Evolutionary conservation across 2,329 filamentous ascomycete species (phyloP).

Genomic region (Epichloe hybrida): DNA sequence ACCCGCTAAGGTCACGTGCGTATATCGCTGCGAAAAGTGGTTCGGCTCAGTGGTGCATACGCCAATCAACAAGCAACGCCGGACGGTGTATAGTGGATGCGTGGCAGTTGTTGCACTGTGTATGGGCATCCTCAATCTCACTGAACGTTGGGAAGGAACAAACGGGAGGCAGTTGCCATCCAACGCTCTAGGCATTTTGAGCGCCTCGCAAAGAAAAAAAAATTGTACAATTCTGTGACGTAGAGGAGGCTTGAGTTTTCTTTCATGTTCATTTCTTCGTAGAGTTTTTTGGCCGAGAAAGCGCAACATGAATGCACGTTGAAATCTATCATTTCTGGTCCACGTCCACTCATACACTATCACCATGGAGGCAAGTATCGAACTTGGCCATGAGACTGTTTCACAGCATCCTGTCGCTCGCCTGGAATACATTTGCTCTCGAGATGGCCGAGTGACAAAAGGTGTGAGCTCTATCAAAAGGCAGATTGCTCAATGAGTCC

Average conservation of each 20-base stretch:
- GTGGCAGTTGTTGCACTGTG: neutral
- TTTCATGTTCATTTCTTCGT: neutral
- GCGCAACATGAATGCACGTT: neutral
- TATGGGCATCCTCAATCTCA: neutral
- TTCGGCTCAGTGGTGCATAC: neutral
- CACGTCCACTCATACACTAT: neutral
- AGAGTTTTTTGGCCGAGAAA: neutral
- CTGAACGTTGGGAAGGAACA: neutral
- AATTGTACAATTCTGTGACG: neutral
- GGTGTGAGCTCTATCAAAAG: neutral
- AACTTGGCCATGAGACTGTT: neutral
- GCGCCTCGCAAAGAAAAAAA: neutral
- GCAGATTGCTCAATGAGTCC: neutral
- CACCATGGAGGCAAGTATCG: neutral
- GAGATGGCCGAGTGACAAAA: conserved; percentile 1
- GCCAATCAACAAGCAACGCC: neutral
- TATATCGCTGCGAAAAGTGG: neutral
- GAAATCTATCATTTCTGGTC: neutral
- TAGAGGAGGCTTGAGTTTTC: neutral
- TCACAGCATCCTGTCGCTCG: neutral
- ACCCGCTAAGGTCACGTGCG: conserved; percentile 22
- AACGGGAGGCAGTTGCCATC: neutral
- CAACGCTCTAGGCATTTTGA: neutral
- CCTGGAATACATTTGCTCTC: conserved; percentile 3
- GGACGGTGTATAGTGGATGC: neutral